Base-by-base conservation (phyloP, 768 basidiomycete genomes). In the Wakefieldia striispora region DNA sequence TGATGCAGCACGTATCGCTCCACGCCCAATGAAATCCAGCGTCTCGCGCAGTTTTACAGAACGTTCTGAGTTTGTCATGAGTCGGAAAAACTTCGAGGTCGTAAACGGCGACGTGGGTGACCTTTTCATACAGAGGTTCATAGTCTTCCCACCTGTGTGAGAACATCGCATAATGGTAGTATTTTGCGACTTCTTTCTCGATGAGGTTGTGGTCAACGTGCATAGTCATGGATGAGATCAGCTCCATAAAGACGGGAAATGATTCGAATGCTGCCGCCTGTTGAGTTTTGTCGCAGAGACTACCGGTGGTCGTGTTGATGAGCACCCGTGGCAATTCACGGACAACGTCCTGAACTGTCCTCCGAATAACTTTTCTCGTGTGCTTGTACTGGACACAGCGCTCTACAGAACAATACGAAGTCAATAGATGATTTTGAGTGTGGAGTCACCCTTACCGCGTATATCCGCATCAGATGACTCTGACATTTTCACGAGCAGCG, bases 1-100 rank as follows among this genome's bases (percentile, higher is more conserved):
- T 40, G 26, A 55, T 47, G 16, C 51, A 55, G 13, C 42, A 48
- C 0, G 46, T 53, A 13, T 55, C 53, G 16, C 33, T 33, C 33
- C 33, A 33, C 3, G 33, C 33, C 33, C 14, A 33, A 33, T 33
- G 33, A 7, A 14, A 33, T 7, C 33, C 33, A 7, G 33, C 13
- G 6, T 33, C 33, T 14, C 14, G 33, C 14, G 33, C 33, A 7
- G 16, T 16, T 14, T 33, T 33, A 14, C 33, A 33, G 6, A 33
- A 33, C 33, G 7, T 33, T 16, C 16, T 3, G 14, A 33, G 33
- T 6, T 33, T 33, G 33, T 16, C 14, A 6, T 16, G 13, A 6
- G 3, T 16, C 2, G 2, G 14, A 2, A 16, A 33, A 2, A 5
- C 50, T 43, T 45, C 53, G 47, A n/a, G 50, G 50, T 45, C 45